These are phyloP conservation scores for Batkoa obscura DNA, from an alignment of 371 early-diverging fungal species.

Conservation along the genomic window DNA sequence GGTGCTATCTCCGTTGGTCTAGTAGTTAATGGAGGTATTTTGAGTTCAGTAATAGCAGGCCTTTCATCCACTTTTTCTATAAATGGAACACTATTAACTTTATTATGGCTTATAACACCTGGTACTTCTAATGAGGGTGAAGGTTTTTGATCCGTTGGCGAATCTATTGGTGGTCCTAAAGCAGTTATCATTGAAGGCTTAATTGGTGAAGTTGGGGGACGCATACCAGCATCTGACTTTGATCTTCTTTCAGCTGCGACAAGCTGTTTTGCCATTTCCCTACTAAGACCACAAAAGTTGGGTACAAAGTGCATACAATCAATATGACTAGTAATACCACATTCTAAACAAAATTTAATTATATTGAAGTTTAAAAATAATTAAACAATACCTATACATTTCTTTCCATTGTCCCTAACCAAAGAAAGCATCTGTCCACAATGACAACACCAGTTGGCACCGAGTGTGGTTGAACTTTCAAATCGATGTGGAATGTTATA, in stretches of 20 bases:
- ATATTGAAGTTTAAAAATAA: slow-evolving; percentile 42
- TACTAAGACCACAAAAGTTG: slow-evolving; percentile 79
- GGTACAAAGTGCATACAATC: slow-evolving; percentile 73
- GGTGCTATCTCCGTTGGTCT: neutral
- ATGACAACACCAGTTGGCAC: slow-evolving; percentile 90
- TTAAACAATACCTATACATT: slow-evolving; percentile 32
- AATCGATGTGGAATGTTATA: slow-evolving; percentile 88
- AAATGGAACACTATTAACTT: too few relatives aligned
- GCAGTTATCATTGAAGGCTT: neutral
- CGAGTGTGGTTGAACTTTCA: slow-evolving; percentile 47
- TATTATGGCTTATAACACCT: too few relatives aligned
- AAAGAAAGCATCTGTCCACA: slow-evolving; percentile 88
- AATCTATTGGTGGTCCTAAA: neutral
- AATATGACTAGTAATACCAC: slow-evolving; percentile 60
- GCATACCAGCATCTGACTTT: neutral
- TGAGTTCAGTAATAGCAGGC: neutral
- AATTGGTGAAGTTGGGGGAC: neutral
- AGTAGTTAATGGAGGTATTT: neutral
- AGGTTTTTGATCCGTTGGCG: neutral
- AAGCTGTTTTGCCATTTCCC: slow-evolving; percentile 53
- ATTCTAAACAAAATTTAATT: slow-evolving; percentile 22
- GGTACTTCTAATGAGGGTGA: neutral
- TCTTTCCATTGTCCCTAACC: slow-evolving; percentile 10
- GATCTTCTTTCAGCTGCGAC: neutral
- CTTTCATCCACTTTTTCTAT: neutral